phyloP scores from a whole-genome alignment of 441 rosid genomes.

The Oxalis stricta region DNA sequence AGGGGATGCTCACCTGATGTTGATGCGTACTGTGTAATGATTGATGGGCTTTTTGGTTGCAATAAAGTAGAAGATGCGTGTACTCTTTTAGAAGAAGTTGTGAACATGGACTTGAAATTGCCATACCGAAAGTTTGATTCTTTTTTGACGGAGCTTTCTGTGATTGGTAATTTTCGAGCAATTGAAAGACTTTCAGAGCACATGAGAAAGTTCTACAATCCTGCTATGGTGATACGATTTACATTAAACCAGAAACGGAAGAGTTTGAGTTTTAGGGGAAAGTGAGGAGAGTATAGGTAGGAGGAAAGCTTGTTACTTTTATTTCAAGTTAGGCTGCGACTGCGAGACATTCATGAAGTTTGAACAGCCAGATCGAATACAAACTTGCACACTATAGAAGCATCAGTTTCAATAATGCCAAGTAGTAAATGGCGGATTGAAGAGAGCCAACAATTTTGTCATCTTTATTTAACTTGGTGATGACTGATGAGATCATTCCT shows the following conservation, averaged over 20 bases:
- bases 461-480: too few relatives aligned
- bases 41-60: constrained; percentile 73
- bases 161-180: constrained; percentile 48
- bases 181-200: constrained; percentile 74
- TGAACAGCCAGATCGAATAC: too few relatives aligned
- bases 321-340: too few relatives aligned
- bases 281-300: constrained; percentile 21
- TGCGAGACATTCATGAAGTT: too few relatives aligned
- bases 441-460: too few relatives aligned
- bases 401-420: too few relatives aligned
- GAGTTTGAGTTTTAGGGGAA: constrained; percentile 54
- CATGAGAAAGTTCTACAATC: constrained; percentile 75
- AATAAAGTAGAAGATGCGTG: constrained; percentile 59
- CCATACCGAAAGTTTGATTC: constrained; percentile 64
- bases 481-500: too few relatives aligned
- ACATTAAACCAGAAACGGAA: constrained; percentile 58
- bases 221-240: constrained; percentile 71
- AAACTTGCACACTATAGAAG: too few relatives aligned
- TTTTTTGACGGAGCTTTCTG: constrained; percentile 67
- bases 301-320: too few relatives aligned
- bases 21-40: constrained; percentile 75
- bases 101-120: constrained; percentile 50
- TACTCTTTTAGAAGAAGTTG: constrained; percentile 53
- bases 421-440: too few relatives aligned
- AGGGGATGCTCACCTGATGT: constrained; percentile 45